These are phyloP conservation scores for Trichoderma guizhouense DNA, from an alignment of 2,329 filamentous ascomycete species.

Conservation along the genomic window DNA sequence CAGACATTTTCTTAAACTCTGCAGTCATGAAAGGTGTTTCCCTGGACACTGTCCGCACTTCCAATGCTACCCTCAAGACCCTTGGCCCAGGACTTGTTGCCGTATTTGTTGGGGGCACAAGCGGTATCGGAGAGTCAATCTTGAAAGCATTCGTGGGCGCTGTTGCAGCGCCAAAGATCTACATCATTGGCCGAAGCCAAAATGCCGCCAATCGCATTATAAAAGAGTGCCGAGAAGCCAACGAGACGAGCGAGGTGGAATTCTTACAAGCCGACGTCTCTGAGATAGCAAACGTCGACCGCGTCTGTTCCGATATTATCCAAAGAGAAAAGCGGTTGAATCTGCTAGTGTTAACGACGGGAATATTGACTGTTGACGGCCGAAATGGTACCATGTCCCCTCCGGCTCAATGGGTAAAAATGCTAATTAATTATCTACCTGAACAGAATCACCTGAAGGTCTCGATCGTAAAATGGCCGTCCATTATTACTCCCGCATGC, in stretches of 20 bases:
- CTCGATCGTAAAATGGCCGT: conserved; percentile 47
- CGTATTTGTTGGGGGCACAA: conserved; percentile 54
- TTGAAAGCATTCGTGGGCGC: conserved; percentile 44
- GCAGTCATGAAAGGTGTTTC: neutral
- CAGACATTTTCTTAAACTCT: neutral
- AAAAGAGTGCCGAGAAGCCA: conserved; percentile 40
- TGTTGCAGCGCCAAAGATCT: conserved; percentile 37
- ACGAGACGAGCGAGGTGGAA: conserved; percentile 40
- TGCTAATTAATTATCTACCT: neutral
- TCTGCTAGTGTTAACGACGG: conserved; percentile 40
- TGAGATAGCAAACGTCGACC: conserved; percentile 49
- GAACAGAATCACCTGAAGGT: conserved; percentile 54
- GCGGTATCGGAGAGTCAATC: conserved; percentile 51
- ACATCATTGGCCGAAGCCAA: conserved; percentile 48
- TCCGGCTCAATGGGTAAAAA: neutral
- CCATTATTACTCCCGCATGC: neutral
- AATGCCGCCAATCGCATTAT: conserved; percentile 37
- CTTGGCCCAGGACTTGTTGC: conserved; percentile 19
- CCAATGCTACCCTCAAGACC: neutral
- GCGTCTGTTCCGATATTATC: conserved; percentile 44
- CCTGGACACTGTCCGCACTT: neutral
- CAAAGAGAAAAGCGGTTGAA: conserved; percentile 43
- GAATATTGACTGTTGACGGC: neutral
- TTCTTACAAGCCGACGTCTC: conserved; percentile 51
- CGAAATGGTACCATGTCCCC: neutral